Percentiles rank a stretch among this genome's conserved stretches.
These are phyloP conservation scores for Plasmodium berghei DNA, from an alignment of 169 alveolate species.

Conservation along the genomic window DNA sequence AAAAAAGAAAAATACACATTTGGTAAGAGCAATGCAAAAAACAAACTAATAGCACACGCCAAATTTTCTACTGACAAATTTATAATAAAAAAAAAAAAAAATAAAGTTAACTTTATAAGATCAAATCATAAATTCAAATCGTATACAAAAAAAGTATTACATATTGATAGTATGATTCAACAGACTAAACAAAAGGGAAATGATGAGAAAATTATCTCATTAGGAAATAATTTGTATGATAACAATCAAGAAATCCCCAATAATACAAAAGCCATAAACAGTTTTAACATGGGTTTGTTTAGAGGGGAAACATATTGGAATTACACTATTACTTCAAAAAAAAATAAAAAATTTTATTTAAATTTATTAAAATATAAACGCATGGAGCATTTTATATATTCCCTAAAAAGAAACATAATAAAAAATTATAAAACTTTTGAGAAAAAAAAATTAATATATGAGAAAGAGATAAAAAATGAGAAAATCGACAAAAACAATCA, in stretches of 20 bases:
- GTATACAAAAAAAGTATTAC: not conserved
- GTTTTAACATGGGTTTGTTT: no score
- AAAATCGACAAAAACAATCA: not conserved
- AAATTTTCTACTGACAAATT: no score
- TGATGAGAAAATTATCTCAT: not conserved
- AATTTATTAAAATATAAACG: conserved; percentile 1
- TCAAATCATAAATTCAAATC: not conserved
- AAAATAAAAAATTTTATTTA: not conserved
- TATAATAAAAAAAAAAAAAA: not conserved
- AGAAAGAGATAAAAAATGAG: not conserved
- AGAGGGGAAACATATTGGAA: no score
- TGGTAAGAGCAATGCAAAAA: not conserved
- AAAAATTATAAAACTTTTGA: not conserved
- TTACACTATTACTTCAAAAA: no score
- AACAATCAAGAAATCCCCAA: no score
- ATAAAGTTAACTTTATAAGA: not conserved
- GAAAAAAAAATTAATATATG: not conserved
- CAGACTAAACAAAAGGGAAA: not conserved
- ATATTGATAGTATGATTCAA: not conserved
- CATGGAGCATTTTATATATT: conserved; percentile 1
- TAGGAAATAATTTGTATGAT: no score
- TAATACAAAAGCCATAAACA: no score
- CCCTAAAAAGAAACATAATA: not conserved
- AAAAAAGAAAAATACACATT: conserved; percentile 1
- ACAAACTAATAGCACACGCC: not conserved